Base-by-base conservation (phyloP, 2,329 filamentous ascomycete species). In the Lithohypha guttulata region DNA sequence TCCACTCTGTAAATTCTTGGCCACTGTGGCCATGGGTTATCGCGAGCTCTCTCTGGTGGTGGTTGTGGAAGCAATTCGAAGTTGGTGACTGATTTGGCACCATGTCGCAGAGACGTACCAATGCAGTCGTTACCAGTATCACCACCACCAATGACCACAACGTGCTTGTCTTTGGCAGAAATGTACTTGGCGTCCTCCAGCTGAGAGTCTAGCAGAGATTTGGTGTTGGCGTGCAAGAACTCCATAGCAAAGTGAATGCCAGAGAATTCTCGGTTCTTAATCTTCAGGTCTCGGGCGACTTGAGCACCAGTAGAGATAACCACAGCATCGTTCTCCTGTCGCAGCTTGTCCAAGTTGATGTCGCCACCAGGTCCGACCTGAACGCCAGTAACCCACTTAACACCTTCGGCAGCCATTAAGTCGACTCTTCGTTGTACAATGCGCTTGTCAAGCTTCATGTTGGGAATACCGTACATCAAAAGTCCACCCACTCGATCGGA, bases 371-470 rank as follows among this genome's bases (percentile, higher is more conserved):
- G 80, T 31, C 87, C 89, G 52, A 96, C 73, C 23, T 78, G 66
- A 40, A 84, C 77, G 45, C 79, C 77, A 21, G 83, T 82, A 63
- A 84, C 77, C 66, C 93, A 94, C 36, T 73, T 71, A 56, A 95
- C 67, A 34, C 89, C 89, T 64, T 95, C 89, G 3, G 79, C 75
- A 39, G 82, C 84, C 84, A 95, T 89, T 63, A 96, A 86, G 63
- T 95, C 84, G 34, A 91, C 86, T 60, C 89, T 83, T 37, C 89
- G 83, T 71, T 95, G 89, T 44, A 96, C 89, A 48, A 95, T 79
- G 58, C 85, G 85, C 74, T 96, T 96, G 69, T 96, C 89, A 28
- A 96, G 81, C 71, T 96, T 96, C 89, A 96, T 96, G 71, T 96
- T 96, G 51, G 89, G 89, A 51, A 96, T 96, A 51, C 89, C 89